phyloP scores from a whole-genome alignment of 768 basidiomycete species.

The Clathrus columnatus region DNA sequence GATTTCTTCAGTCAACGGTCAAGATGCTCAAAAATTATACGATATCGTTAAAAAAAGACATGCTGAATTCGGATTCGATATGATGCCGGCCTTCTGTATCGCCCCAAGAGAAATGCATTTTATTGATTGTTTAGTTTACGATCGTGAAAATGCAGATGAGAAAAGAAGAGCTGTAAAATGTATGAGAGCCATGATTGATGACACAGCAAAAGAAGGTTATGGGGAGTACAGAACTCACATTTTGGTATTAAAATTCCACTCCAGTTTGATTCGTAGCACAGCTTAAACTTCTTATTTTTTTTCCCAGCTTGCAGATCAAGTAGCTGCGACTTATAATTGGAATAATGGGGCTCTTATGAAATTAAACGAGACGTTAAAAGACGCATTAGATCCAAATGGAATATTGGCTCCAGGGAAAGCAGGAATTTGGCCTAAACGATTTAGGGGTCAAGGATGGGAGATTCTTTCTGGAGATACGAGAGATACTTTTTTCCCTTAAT shows the following conservation, averaged over 20 bases:
- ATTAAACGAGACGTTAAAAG: neutral
- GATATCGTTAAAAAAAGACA: slow-evolving; percentile 3
- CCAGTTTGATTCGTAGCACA: neutral
- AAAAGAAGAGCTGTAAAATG: neutral
- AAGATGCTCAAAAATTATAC: neutral
- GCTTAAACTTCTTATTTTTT: neutral
- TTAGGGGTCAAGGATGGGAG: slow-evolving; percentile 3
- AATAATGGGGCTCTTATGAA: neutral
- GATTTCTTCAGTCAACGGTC: neutral
- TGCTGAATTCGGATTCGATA: slow-evolving; percentile 2
- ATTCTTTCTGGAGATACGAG: neutral
- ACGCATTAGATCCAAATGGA: slow-evolving; percentile 3
- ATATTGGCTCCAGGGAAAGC: neutral
- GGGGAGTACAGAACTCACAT: slow-evolving; percentile 5
- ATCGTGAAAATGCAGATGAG: neutral
- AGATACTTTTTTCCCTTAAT: neutral
- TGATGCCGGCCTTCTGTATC: slow-evolving; percentile 5
- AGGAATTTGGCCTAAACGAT: slow-evolving; percentile 4
- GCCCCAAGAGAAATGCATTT: slow-evolving; percentile 4
- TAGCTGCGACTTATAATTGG: slow-evolving; percentile 1
- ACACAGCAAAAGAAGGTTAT: slow-evolving; percentile 1
- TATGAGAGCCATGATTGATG: slow-evolving; percentile 3
- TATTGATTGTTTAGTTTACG: neutral
- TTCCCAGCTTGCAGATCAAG: neutral
- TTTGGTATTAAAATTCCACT: neutral